phyloP scores from a whole-genome alignment of 805 yeast species.

The Teunomyces stri region DNA sequence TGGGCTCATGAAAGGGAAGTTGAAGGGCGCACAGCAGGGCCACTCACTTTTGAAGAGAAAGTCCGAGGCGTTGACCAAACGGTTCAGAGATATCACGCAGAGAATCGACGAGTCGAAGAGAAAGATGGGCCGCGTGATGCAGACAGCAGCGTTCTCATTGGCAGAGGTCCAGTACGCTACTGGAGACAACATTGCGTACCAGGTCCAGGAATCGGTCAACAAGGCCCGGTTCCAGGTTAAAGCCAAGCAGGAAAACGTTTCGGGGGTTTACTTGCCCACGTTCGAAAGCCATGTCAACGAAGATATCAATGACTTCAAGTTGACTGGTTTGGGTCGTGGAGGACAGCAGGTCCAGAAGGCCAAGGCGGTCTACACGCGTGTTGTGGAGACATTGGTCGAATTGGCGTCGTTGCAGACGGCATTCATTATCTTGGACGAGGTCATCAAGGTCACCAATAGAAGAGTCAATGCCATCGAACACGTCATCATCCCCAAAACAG shows the following conservation, averaged over 20 bases:
- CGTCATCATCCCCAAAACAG: conserved; percentile 96
- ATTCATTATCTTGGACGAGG: conserved; percentile 93
- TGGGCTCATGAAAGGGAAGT: conserved; percentile 89
- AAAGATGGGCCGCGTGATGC: conserved; percentile 98
- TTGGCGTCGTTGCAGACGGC: conserved; percentile 96
- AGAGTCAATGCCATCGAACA: conserved; percentile 99
- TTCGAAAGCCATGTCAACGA: conserved; percentile 84
- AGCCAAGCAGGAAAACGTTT: conserved; percentile 92
- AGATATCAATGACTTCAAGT: conserved; percentile 85
- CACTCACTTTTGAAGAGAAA: conserved; percentile 90
- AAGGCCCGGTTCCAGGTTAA: conserved; percentile 86
- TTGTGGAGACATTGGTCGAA: conserved; percentile 96
- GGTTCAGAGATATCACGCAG: conserved; percentile 93
- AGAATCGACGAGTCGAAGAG: conserved; percentile 93
- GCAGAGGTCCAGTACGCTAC: conserved; percentile 98
- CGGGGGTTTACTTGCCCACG: conserved; percentile 92
- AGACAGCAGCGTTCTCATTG: conserved; percentile 93
- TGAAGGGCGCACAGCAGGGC: conserved; percentile 97
- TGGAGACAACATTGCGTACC: conserved; percentile 92
- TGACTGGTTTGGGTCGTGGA: conserved; percentile 97
- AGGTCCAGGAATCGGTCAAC: conserved; percentile 91
- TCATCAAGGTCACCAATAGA: conserved; percentile 94
- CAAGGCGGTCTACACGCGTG: conserved; percentile 86
- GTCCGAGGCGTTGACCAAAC: conserved; percentile 93
- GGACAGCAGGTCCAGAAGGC: conserved; percentile 98